These are phyloP conservation scores for Fusarium circinatum DNA, from an alignment of 2,329 filamentous ascomycete genomes.

Conservation along the genomic window DNA sequence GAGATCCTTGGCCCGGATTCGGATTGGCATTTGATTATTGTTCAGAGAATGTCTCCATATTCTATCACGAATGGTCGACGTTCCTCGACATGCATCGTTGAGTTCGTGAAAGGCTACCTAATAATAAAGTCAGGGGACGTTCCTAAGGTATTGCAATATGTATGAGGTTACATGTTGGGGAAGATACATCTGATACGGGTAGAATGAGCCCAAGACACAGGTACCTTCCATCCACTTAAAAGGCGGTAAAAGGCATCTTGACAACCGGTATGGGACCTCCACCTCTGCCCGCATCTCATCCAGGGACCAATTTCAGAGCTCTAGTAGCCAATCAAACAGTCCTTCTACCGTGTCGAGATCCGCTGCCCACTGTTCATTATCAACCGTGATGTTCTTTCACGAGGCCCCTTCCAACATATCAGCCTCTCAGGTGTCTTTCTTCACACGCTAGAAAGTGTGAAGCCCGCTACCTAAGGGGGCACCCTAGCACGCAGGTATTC, in stretches of 20 bases:
- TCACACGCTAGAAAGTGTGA: constrained; percentile 6
- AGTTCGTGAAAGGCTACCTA: constrained; percentile 19
- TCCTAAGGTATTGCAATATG: constrained; percentile 7
- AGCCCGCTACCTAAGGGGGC: constrained; percentile 10
- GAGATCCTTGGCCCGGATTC: constrained; percentile 22
- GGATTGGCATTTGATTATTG: constrained; percentile 20
- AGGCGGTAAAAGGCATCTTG: constrained; percentile 31
- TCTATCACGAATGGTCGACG: constrained; percentile 27
- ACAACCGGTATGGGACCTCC: constrained; percentile 16
- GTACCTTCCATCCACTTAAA: constrained; percentile 27
- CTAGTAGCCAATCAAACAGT: constrained; percentile 19
- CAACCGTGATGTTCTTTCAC: constrained; percentile 12
- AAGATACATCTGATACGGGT: constrained; percentile 22
- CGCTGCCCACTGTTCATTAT: constrained; percentile 10
- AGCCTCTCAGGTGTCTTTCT: constrained; percentile 32
- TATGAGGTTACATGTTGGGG: constrained; percentile 23
- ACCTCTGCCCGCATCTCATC: constrained; percentile 23
- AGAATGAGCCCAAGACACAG: constrained; percentile 1
- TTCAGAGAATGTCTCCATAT: constrained; percentile 27
- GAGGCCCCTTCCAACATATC: constrained; percentile 24
- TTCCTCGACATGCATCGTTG: constrained; percentile 31
- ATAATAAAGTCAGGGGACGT: constrained; percentile 28
- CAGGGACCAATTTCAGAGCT: constrained; percentile 32
- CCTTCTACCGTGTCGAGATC: neutral
- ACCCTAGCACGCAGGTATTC: constrained; percentile 10